These are phyloP conservation scores for Podila minutissima DNA, from an alignment of 192 early-diverging fungal genomes.

Conservation along the genomic window DNA sequence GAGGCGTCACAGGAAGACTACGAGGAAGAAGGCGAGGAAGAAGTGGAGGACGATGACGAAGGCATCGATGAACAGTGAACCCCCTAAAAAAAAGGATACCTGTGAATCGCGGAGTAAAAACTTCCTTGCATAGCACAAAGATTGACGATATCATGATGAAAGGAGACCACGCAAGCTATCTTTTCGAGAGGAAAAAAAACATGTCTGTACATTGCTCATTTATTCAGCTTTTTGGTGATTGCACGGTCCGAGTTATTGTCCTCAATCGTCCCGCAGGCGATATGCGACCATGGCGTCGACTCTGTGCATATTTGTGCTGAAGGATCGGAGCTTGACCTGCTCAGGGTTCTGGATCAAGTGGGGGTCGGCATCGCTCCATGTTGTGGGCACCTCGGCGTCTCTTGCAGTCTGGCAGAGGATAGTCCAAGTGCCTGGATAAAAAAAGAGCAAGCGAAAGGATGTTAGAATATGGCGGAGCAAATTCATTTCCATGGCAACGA, in stretches of 20 bases:
- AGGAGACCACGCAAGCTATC: too few species aligned
- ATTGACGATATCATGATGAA: too few species aligned
- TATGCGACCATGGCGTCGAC: slow-evolving; percentile 92
- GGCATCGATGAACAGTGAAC: not conserved
- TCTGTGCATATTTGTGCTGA: slow-evolving; percentile 86
- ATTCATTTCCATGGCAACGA: not conserved
- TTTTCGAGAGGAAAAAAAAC: too few species aligned
- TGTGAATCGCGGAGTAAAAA: too few species aligned
- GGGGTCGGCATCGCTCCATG: slow-evolving; percentile 88
- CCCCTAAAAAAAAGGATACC: too few species aligned
- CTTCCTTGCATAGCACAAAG: too few species aligned
- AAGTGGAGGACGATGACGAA: slow-evolving; percentile 9
- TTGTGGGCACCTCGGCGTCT: slow-evolving; percentile 85
- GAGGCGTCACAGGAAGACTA: slow-evolving; percentile 26
- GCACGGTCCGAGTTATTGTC: not conserved
- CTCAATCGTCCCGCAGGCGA: slow-evolving; percentile 64
- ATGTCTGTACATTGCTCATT: too few species aligned
- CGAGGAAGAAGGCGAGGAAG: slow-evolving; percentile 22
- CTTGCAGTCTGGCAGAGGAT: slow-evolving; percentile 89
- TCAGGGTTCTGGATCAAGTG: slow-evolving; percentile 83
- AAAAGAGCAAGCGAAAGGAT: not conserved
- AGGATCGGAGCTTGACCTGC: slow-evolving; percentile 84
- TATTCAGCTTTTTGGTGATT: not conserved
- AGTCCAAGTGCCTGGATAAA: slow-evolving; percentile 81
- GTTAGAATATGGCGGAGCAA: not conserved